Evolutionary conservation across 306 rosid genomes (phyloP), one percentile per base, ranked within the genome.

Genomic region (Cercis canadensis): DNA sequence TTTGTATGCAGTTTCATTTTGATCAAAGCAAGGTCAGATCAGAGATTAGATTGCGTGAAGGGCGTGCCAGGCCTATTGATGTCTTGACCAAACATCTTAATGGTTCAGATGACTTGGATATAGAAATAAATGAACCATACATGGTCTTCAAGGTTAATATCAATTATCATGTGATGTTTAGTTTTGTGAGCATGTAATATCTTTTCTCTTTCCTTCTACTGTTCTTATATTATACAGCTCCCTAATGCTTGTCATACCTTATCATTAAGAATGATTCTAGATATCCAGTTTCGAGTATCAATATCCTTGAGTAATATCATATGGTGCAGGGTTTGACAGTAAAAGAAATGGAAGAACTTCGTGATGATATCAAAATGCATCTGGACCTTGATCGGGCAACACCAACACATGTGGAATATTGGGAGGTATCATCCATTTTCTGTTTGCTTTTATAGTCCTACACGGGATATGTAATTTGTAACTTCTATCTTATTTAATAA

Each of bases 331-430:
- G 99, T 52, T 85, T 95, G 89, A 91, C 96, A 17, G 99, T 85
- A 41, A 89, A 91, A 76, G 97, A 95, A 77, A 95, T 89, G 96
- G 92, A 84, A 33, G 96, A 91, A 82, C 97, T 95, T 54, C 95
- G 90, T 40, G 99, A 95, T 41, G 99, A 95, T 81, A 91, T 91
- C 69, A 95, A 95, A 86, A 91, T 95, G 99, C 97, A 95, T 89
- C 89, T 95, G 75, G 99, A 88, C 77, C 82, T 95, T 86, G 99
- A 95, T 78, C 86, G 97, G 83, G 85, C 87, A 36, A 95, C 99
- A 5, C 91, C 89, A 46, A 91, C 96, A 17, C 99, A 95, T 75
- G 89, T 86, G 40, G 90, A 87, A 79, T 95, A 84, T 74, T 95
- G 97, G 97, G 96, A 95, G 99, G 98, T 90, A 87, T 43, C 29